A percentile compares a stretch with the other conserved stretches of the same genome.
Conservation (phyloP, 768 basidiomycete genomes). For the Pleurotus ostreatus region DNA sequence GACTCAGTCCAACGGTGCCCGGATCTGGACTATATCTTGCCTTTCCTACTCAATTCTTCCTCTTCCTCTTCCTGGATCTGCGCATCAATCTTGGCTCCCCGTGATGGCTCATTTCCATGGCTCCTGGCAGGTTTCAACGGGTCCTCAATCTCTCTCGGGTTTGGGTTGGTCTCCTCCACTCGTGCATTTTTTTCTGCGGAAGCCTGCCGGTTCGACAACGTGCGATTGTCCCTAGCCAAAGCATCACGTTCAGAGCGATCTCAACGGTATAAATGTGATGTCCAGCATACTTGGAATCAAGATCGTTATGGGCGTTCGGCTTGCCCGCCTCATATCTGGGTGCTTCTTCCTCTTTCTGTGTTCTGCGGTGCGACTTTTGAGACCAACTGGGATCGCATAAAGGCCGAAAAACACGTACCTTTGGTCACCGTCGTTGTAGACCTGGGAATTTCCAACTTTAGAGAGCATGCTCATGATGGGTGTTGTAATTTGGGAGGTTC, state of each 20-base stretch:
- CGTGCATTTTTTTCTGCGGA: constrained; percentile 25
- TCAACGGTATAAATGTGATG: too few relatives aligned
- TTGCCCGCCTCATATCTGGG: constrained; percentile 21
- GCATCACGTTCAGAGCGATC: background rate
- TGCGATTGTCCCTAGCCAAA: constrained; percentile 36
- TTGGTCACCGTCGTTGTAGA: constrained; percentile 46
- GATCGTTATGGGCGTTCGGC: constrained; percentile 31
- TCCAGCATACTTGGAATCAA: constrained; percentile 34
- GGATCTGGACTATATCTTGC: constrained; percentile 7
- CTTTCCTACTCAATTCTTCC: constrained; percentile 41
- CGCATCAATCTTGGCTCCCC: constrained; percentile 56
- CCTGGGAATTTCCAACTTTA: constrained; percentile 43
- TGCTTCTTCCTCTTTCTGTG: background rate
- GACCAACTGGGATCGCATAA: too few relatives aligned
- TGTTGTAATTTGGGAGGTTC: too few relatives aligned
- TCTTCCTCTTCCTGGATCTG: constrained; percentile 51
- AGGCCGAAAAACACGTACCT: constrained; percentile 25
- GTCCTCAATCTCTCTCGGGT: constrained; percentile 31
- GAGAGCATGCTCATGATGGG: constrained; percentile 35
- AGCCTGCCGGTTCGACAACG: constrained; percentile 31
- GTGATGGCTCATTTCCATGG: constrained; percentile 55
- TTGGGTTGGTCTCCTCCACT: constrained; percentile 23
- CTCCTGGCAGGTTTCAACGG: constrained; percentile 46
- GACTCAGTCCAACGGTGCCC: too few relatives aligned
- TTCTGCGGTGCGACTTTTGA: background rate